Evolutionary conservation across 306 rosid species (phyloP).

Genomic region (Castanea sativa): DNA sequence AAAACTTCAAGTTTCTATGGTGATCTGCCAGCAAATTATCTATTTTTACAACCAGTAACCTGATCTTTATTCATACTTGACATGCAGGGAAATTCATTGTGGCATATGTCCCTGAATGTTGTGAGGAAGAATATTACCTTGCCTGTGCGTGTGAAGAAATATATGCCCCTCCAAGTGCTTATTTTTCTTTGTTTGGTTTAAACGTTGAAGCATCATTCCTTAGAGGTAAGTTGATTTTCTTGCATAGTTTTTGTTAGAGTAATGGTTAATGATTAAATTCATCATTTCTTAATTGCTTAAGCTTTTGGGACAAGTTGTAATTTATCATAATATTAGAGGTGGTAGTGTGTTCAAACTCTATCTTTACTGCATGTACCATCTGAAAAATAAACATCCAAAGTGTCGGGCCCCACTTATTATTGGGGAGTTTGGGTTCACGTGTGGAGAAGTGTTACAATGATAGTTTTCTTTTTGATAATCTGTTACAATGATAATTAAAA

Average conservation of each 20-base stretch:
- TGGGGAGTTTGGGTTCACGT: no score
- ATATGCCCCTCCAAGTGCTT: slow-evolving; percentile 94
- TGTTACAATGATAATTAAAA: no score
- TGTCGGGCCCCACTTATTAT: no score
- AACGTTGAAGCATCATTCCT: slow-evolving; percentile 83
- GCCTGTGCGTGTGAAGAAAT: slow-evolving; percentile 95
- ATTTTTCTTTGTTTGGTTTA: slow-evolving; percentile 84
- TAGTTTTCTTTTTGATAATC: no score
- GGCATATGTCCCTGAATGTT: slow-evolving; percentile 81
- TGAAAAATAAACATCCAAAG: no score
- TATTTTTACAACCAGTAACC: slow-evolving; percentile 13
- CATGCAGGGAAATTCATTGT: slow-evolving; percentile 72
- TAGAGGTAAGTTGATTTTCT: slow-evolving; percentile 56
- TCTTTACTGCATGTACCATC: no score
- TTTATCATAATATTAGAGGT: neutral
- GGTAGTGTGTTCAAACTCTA: neutral
- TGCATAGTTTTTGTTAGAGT: neutral
- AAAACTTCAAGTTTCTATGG: slow-evolving; percentile 4
- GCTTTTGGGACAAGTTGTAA: neutral
- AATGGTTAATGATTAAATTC: neutral
- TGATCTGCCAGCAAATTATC: slow-evolving; percentile 5
- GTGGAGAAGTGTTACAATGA: no score
- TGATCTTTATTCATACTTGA: slow-evolving; percentile 17
- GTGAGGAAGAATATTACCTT: slow-evolving; percentile 87
- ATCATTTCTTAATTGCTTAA: neutral